Base-by-base conservation (phyloP, 1,284 basidiomycete genomes). In the Moniliella sp. region DNA sequence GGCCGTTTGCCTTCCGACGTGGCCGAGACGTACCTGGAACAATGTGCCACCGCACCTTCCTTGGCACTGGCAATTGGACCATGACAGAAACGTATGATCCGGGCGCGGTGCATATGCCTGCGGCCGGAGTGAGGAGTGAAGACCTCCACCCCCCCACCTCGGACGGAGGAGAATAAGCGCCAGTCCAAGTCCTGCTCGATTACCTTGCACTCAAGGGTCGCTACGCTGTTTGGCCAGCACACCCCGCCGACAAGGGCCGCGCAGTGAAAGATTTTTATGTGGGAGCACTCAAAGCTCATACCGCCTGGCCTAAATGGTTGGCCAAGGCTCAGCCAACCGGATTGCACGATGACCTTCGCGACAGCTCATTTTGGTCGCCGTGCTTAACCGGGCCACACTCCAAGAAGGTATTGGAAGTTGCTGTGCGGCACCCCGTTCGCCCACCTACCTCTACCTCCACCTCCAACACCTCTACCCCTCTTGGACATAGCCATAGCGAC, bases 221-320 rank as follows among this genome's bases (percentile, higher is more conserved):
- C 5, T 59, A 53, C 38, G 56, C 50, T 7, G 56, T 54, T 13
- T 25, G 57, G 21, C 30, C 28, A 9, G 35, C 45, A 10, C 34
- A 31, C 2, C 37, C 39, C 1, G 30, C 31, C 1, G 39, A 30
- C 15, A 42, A 45, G 15, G 39, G 52, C 19, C 33, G 36, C 3
- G 33, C 55, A 29, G 43, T 59, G 31, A 59, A 59, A 28, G 56
- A 59, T 40, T 56, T 59, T 18, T 59, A 59, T 35, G 25, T 55
- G 1, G 51, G 45, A 1, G 45, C 56, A 8, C 40, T 59, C 14
- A 34, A 29, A 17, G 39, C 43, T 17, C 33, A 53, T 27, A 35
- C 40, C 9, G 39, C 42, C 7, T 43, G 53, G 19, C 56, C 56
- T 9, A 36, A 46, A 1, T 59, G 56, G 56, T 42, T 59, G 21